phyloP scores from a whole-genome alignment of 805 yeast genomes.

The Candida verbasci region DNA sequence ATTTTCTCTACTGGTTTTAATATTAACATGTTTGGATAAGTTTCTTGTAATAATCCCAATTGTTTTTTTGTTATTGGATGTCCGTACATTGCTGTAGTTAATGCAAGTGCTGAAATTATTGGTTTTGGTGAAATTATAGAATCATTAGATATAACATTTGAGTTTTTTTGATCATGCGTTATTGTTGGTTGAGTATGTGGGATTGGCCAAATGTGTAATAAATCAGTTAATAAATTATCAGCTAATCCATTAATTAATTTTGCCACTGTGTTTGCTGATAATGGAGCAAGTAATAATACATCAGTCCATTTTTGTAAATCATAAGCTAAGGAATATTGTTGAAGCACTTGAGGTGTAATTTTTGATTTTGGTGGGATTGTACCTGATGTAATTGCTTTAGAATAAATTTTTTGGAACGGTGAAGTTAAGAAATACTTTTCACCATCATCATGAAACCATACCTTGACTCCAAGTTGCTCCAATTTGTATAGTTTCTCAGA shows the following conservation, averaged over 20 bases:
- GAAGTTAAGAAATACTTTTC: conserved; percentile 12
- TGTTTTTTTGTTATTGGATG: conserved; percentile 23
- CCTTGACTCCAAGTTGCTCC: conserved; percentile 19
- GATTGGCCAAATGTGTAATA: conserved; percentile 21
- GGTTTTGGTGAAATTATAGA: conserved; percentile 17
- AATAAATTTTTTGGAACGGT: conserved; percentile 9
- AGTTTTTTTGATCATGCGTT: neutral
- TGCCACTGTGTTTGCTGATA: conserved; percentile 23
- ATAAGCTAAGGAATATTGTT: conserved; percentile 14
- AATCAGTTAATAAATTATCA: conserved; percentile 19
- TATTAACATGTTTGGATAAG: conserved; percentile 19
- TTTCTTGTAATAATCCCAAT: conserved; percentile 17
- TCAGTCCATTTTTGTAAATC: conserved; percentile 24
- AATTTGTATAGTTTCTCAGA: conserved; percentile 16
- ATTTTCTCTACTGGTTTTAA: conserved; percentile 25
- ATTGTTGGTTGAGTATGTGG: conserved; percentile 8
- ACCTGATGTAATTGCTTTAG: conserved; percentile 5
- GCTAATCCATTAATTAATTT: conserved; percentile 21
- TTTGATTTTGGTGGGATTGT: conserved; percentile 5
- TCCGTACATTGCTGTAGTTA: conserved; percentile 21
- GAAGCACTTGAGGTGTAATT: conserved; percentile 10
- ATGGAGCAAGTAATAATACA: conserved; percentile 20
- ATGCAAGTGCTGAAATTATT: conserved; percentile 20
- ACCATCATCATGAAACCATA: conserved; percentile 21
- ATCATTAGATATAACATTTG: conserved; percentile 15